Evolutionary conservation across 305 asterid genomes (phyloP), one percentile per base, ranked within the genome.

Genomic region (Striga hermonthica): DNA sequence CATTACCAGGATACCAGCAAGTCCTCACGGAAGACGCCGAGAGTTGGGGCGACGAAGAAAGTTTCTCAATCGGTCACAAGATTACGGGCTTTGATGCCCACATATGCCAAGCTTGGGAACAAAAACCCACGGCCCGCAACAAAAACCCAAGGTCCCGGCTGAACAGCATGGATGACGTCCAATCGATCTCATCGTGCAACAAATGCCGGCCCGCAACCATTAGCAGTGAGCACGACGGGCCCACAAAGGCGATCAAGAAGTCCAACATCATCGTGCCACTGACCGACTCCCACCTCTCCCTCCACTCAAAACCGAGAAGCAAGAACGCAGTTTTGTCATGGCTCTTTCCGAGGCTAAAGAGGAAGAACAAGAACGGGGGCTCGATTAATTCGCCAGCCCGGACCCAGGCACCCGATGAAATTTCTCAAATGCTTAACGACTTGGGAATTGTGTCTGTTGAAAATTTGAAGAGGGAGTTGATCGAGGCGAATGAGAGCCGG

Each of bases 1-100:
- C 95, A 60, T 59, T 85, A 14, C 78, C 88, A 22, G 91, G 88
- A 13, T 85, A 85, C 68, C 84, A 81, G 56, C 90, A 85, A 65
- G 72, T 76, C 49, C 74, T 74, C 39, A 22, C 74, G 56, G 89
- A 84, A 44, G 79, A 67, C 35, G 71, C 83, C 1, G 95, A 79
- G 57, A 66, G 74, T 65, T 83, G 94, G 90, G 88, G 77, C 31
- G 94, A 75, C 45, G 81, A 71, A 9, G 56, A 36, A 47, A 76
- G 72, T 37, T 65, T 50, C 7, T 47, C 40, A 69, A 57, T 81
- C 86, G 5, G 86, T 81, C 77, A 80, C 79, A 12, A 68, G 45
- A 44, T 35, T 37, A 63, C 66, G 65, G 74, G 69, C 75, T 60
- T 75, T 8, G 90, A 78, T 16, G 70, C 69, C 1, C 90, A 84